Evolutionary conservation across 2,329 filamentous ascomycete genomes (phyloP), one percentile per base, ranked within the genome.

Genomic region (Aspergillus candidus): DNA sequence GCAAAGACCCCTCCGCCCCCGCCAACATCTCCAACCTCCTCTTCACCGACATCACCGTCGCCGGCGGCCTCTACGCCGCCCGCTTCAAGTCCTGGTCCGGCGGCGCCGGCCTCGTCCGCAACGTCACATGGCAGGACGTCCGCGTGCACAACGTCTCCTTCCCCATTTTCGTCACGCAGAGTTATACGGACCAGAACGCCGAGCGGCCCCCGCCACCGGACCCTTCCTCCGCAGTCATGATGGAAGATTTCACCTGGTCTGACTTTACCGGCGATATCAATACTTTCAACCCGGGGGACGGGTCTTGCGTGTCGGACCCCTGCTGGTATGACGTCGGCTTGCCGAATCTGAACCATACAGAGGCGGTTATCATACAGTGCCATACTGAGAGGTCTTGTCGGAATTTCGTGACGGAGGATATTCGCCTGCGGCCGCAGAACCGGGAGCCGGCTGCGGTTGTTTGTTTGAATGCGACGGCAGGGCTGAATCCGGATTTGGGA

Each of bases 101-200:
- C 5, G 69, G 70, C 1, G 57, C 67, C 44, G 70, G 70, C 2
- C 56, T 72, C 5, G 69, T 62, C 5, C 66, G 63, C 52, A 70
- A 71, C 40, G 59, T 73, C 35, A 68, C 63, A 29, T 73, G 71
- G 71, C 63, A 60, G 40, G 69, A 72, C 47, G 69, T 72, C 41
- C 53, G 66, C 5, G 49, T 64, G 11, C 66, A 66, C 51, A 73
- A 72, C 44, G 70, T 72, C 27, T 66, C 69, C 0, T 72, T 72
- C 48, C 70, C 70, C 1, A 67, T 72, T 43, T 72, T 71, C 43
- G 68, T 72, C n/a, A 72, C 69, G 3, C 69, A 72, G 53, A 70
- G 63, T 32, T 73, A 73, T 52, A 54, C 56, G 47, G 65, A 73
- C 43, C 69, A 72, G 50, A 61, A 58, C n/a, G 58, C 50, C 22